A percentile compares a stretch with the other conserved stretches of the same genome.
Evolutionary conservation across 768 basidiomycete genomes (phyloP).

Genomic region (Galerina sulciceps): DNA sequence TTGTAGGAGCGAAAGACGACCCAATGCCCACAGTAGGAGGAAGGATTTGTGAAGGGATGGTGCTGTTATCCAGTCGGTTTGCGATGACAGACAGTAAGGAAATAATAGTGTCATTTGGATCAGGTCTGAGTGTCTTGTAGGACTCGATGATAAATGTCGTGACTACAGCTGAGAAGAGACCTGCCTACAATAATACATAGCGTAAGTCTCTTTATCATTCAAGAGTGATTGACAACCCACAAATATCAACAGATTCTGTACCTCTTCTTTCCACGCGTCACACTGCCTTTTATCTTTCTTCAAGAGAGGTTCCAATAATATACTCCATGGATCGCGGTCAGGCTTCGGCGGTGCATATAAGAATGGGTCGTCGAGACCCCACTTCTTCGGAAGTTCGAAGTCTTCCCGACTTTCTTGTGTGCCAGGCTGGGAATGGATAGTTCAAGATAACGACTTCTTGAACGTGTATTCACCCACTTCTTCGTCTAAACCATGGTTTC

Average conservation of each 20-base stretch:
- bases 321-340: conserved; percentile 7
- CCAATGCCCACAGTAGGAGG: too few species aligned
- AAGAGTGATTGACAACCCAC: conserved; percentile 7
- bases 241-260: conserved; percentile 25
- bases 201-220: background rate
- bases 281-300: conserved; percentile 18
- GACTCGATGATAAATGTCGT: conserved; percentile 19
- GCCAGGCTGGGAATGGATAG: too few species aligned
- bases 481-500: too few species aligned
- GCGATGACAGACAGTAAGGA: conserved; percentile 13
- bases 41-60: background rate
- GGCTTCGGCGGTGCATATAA: background rate
- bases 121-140: conserved; percentile 18
- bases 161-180: conserved; percentile 26
- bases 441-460: too few species aligned
- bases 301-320: conserved; percentile 5
- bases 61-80: background rate
- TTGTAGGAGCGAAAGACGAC: conserved; percentile 10
- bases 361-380: background rate
- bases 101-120: conserved; percentile 6
- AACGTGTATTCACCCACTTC: too few species aligned
- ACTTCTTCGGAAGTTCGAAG: background rate
- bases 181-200: conserved; percentile 16
- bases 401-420: too few species aligned
- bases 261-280: conserved; percentile 21